Percentiles rank a stretch among this genome's conserved stretches.
phyloP scores from a whole-genome alignment of 306 rosid genomes.

The Ochetophila trinervis region DNA sequence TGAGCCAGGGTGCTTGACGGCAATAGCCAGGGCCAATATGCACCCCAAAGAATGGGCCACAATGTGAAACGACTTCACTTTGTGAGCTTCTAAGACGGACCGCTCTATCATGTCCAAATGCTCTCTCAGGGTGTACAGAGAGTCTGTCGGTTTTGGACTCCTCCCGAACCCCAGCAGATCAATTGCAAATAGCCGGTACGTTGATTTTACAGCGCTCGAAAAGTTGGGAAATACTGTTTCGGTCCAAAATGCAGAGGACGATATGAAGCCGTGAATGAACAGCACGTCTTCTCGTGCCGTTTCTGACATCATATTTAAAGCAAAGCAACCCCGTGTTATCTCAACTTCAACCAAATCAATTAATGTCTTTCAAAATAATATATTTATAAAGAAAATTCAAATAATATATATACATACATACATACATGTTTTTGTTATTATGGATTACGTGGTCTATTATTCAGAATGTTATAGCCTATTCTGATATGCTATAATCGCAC shows the following conservation, averaged over 20 bases:
- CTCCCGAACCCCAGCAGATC: slow-evolving; percentile 92
- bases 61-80: slow-evolving; percentile 76
- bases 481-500: too few species aligned
- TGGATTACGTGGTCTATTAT: too few species aligned
- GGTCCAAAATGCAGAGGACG: slow-evolving; percentile 88
- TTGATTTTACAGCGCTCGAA: slow-evolving; percentile 41
- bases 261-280: slow-evolving; percentile 92
- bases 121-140: slow-evolving; percentile 74
- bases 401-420: too few species aligned
- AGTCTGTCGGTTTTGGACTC: slow-evolving; percentile 86
- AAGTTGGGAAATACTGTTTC: slow-evolving; percentile 86
- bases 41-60: slow-evolving; percentile 97
- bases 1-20: slow-evolving; percentile 63
- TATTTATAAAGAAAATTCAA: too few species aligned
- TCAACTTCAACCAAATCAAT: background rate
- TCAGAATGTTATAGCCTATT: too few species aligned
- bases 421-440: too few species aligned
- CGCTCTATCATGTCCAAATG: slow-evolving; percentile 81
- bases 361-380: background rate
- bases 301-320: slow-evolving; percentile 20
- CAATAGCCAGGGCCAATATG: slow-evolving; percentile 83
- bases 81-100: slow-evolving; percentile 66
- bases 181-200: slow-evolving; percentile 69
- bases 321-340: background rate
- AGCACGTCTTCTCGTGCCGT: slow-evolving; percentile 57